Evolutionary conservation across 345 rosid genomes (phyloP).

Genomic region (Sonneratia alba): DNA sequence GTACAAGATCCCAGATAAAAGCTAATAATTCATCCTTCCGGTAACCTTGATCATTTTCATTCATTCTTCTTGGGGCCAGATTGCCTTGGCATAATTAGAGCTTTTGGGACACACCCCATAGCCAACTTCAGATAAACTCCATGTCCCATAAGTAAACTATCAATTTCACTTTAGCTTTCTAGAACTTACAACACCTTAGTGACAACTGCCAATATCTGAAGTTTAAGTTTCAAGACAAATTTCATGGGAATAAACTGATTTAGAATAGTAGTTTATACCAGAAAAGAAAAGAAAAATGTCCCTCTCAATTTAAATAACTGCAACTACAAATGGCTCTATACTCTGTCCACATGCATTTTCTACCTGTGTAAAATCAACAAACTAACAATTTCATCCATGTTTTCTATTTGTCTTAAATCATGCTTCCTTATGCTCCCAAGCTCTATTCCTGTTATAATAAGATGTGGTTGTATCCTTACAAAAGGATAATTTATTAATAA

Average conservation of each 20-base stretch:
- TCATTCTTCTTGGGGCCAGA: neutral
- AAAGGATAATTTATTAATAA: neutral
- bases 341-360: neutral
- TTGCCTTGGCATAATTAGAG: neutral
- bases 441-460: neutral
- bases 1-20: neutral
- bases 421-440: neutral
- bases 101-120: neutral
- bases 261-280: neutral
- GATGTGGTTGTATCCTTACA: neutral
- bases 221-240: neutral
- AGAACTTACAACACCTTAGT: neutral
- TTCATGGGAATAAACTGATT: neutral
- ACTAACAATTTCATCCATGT: neutral
- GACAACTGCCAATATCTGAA: neutral
- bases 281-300: neutral
- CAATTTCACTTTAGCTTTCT: neutral
- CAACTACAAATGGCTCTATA: neutral
- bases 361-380: neutral
- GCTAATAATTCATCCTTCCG: neutral
- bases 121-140: neutral
- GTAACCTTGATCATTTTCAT: neutral
- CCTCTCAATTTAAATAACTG: neutral
- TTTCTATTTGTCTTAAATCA: neutral
- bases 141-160: neutral